These are phyloP conservation scores for Histomonas meleagridis DNA, from an alignment of 208 protist genomes.

Conservation along the genomic window DNA sequence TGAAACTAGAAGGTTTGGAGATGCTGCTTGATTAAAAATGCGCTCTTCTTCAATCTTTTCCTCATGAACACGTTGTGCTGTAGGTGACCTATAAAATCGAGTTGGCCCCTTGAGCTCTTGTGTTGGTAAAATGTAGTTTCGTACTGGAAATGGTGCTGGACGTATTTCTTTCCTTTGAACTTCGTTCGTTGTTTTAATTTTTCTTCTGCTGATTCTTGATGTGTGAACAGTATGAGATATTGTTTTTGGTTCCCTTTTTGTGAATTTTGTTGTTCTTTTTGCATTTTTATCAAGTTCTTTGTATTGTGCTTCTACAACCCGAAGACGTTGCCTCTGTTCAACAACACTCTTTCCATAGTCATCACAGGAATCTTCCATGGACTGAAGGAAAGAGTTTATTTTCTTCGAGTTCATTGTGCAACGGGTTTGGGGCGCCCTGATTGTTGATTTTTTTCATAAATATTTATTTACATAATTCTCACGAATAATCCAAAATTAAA, in stretches of 20 bases:
- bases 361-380: neutral
- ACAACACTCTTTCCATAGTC: neutral
- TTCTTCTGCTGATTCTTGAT: neutral
- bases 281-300: neutral
- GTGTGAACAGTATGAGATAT: neutral
- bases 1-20: too few species aligned
- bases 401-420: too few species aligned
- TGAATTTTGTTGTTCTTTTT: neutral
- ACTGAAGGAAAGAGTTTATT: neutral
- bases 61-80: too few species aligned
- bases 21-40: too few species aligned
- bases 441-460: too few species aligned
- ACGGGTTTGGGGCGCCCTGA: too few species aligned
- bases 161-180: neutral
- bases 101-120: neutral
- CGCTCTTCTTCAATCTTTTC: too few species aligned
- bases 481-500: too few species aligned
- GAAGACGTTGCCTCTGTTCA: neutral
- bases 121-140: slow-evolving; percentile 15
- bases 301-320: neutral
- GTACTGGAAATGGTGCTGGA: neutral
- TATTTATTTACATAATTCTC: too few species aligned
- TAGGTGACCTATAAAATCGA: neutral
- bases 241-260: neutral
- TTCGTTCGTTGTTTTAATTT: neutral